These are phyloP conservation scores for Hippophae gyantsensis DNA, from an alignment of 306 rosid species.

Conservation along the genomic window DNA sequence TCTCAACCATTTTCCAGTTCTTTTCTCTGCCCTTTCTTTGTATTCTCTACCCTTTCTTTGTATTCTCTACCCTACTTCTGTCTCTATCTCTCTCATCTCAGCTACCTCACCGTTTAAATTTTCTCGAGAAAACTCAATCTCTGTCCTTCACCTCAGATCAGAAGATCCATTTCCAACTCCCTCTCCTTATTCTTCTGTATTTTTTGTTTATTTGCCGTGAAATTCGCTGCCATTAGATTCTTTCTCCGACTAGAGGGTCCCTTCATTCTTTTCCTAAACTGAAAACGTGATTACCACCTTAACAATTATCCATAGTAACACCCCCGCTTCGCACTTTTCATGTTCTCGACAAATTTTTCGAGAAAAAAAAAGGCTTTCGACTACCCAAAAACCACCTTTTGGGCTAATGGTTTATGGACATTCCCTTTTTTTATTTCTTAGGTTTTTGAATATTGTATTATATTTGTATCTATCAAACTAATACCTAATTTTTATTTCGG, in stretches of 20 bases:
- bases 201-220: slow-evolving; percentile 4
- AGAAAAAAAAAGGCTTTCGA: slow-evolving; percentile 11
- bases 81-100: too few relatives aligned
- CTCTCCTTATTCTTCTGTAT: background rate
- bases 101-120: too few relatives aligned
- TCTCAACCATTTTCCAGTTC: too few relatives aligned
- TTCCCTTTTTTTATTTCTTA: slow-evolving; percentile 1
- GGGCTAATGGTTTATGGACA: slow-evolving; percentile 15
- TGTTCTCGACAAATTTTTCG: background rate
- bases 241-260: slow-evolving; percentile 1
- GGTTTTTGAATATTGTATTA: slow-evolving; percentile 21
- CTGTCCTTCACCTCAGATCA: slow-evolving; percentile 38
- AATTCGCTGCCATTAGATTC: slow-evolving; percentile 28
- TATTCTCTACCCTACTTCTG: too few relatives aligned
- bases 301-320: background rate
- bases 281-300: slow-evolving; percentile 5
- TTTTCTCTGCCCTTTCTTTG: too few relatives aligned
- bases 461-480: slow-evolving; percentile 7
- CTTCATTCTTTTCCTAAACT: slow-evolving; percentile 16
- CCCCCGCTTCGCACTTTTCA: background rate
- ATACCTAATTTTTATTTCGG: slow-evolving; percentile 13
- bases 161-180: slow-evolving; percentile 23
- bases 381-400: slow-evolving; percentile 20
- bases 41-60: too few relatives aligned
- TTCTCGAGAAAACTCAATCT: slow-evolving; percentile 23